Percentiles rank a stretch among this genome's conserved stretches.
Conservation (phyloP, 805 yeast genomes). For the Kuraishia ogatae region DNA sequence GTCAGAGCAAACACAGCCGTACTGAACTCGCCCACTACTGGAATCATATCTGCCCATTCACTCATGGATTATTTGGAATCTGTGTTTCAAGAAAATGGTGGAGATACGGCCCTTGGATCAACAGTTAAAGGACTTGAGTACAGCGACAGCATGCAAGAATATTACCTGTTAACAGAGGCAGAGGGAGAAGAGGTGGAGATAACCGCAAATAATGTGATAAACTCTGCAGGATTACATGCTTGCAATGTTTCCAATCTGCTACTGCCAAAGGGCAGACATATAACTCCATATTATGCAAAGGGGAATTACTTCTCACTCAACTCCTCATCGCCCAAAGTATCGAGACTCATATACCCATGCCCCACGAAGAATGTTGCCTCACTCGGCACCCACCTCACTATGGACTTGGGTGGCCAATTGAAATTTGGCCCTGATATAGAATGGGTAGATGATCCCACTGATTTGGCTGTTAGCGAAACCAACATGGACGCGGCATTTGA, state of each 20-base stretch:
- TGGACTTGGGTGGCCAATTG: slow-evolving; percentile 72
- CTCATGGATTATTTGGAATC: slow-evolving; percentile 53
- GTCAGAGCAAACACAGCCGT: slow-evolving; percentile 54
- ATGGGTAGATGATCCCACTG: slow-evolving; percentile 49
- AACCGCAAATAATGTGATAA: slow-evolving; percentile 51
- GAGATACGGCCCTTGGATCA: slow-evolving; percentile 59
- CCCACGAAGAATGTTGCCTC: slow-evolving; percentile 67
- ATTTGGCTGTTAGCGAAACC: slow-evolving; percentile 36
- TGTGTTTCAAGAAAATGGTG: slow-evolving; percentile 45
- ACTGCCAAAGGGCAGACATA: slow-evolving; percentile 52
- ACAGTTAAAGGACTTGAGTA: slow-evolving; percentile 34
- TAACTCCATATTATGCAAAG: slow-evolving; percentile 63
- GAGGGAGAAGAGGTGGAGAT: slow-evolving; percentile 23
- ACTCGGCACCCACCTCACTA: slow-evolving; percentile 80
- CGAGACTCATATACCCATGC: slow-evolving; percentile 67
- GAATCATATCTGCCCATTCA: slow-evolving; percentile 78
- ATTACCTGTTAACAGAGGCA: slow-evolving; percentile 21
- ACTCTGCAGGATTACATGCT: slow-evolving; percentile 76
- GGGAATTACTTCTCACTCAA: slow-evolving; percentile 71
- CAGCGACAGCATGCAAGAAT: slow-evolving; percentile 17
- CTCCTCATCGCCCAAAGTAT: slow-evolving; percentile 37
- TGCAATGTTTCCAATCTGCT: slow-evolving; percentile 63
- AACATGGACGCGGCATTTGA: slow-evolving; percentile 47
- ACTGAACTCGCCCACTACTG: slow-evolving; percentile 72
- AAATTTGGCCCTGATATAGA: slow-evolving; percentile 87